These are phyloP conservation scores for Fusarium citri DNA, from an alignment of 2,329 filamentous ascomycete genomes.

Conservation along the genomic window DNA sequence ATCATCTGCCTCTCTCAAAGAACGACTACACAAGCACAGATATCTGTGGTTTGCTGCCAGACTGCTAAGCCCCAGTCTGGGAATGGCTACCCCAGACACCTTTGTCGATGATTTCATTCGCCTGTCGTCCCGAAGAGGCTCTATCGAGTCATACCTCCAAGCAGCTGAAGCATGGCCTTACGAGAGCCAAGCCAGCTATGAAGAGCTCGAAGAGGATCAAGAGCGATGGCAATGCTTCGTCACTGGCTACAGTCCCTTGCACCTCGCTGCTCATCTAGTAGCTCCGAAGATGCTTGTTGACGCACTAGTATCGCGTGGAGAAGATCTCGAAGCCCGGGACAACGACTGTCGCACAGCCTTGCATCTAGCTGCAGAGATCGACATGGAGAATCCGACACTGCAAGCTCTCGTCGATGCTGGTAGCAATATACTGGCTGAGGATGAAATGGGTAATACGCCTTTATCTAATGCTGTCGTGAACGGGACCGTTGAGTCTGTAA, in stretches of 20 bases:
- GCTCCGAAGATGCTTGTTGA: neutral
- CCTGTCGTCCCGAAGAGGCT: neutral
- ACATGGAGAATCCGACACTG: neutral
- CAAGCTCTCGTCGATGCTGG: neutral
- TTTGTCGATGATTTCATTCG: neutral
- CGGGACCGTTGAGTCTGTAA: slow-evolving; percentile 1
- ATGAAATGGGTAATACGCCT: neutral
- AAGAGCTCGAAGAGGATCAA: slow-evolving; percentile 1
- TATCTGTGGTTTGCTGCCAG: slow-evolving; percentile 15
- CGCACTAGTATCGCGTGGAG: neutral
- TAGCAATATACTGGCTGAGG: neutral
- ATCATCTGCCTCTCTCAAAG: neutral
- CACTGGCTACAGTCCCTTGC: neutral
- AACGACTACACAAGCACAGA: neutral
- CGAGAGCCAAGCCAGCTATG: neutral
- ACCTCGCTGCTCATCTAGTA: slow-evolving; percentile 13
- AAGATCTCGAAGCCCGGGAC: neutral
- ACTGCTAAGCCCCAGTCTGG: neutral
- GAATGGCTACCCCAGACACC: neutral
- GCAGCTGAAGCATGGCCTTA: slow-evolving; percentile 8
- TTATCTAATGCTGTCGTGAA: neutral
- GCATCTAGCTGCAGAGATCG: slow-evolving; percentile 12
- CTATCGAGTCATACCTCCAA: slow-evolving; percentile 12
- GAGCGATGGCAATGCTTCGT: slow-evolving; percentile 11
- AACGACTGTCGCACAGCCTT: neutral